Base-by-base conservation (phyloP, 1,284 basidiomycete species). In the Cystobasidium sp. region DNA sequence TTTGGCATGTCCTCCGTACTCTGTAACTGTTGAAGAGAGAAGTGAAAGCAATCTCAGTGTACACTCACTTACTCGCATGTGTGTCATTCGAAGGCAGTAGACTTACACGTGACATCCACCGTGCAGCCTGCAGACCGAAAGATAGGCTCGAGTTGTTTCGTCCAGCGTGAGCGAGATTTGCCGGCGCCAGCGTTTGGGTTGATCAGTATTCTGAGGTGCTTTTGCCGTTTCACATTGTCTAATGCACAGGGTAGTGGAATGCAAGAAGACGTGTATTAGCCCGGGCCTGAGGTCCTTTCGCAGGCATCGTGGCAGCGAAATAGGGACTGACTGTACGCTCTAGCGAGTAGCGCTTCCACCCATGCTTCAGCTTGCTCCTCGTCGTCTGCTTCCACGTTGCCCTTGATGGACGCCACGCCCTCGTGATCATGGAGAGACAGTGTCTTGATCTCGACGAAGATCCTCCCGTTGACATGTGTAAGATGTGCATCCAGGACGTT, bases 181-280 rank as follows among this genome's bases (percentile, higher is more conserved):
- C 91, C 91, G 87, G 95, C 85, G 1, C 95, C 95, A 74, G 94
- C 91, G 67, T 88, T 84, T 1, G 95, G 95, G 81, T 98, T 98
- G 76, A 97, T 86, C n/a, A 97, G 82, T 1, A 97, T 85, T 41
- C 76, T 75, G n/a, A 79, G 63, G 0, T 68, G 71, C 18, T 74
- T 67, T 1, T 49, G 1, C 0, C 74, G 75, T 46, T 76, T 58
- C 44, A 66, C 47, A 47, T 68, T 24, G 39, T 66, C 47, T 61
- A 22, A 41, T 44, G 22, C 44, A 53, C 31, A 6, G 7, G 37
- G 41, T 20, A 43, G 63, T 41, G 18, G 47, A 14, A 10, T 37
- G 39, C 58, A 20, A 22, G 43, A 31, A 59, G 6, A 56, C 31
- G 31, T 31, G 31, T 31, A 31, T 31, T 31, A 31, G 31, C 31